Percentiles rank a stretch among this genome's conserved stretches.
These are phyloP conservation scores for Magnusiomyces fungicola DNA, from an alignment of 1,139 yeast genomes.

Conservation along the genomic window DNA sequence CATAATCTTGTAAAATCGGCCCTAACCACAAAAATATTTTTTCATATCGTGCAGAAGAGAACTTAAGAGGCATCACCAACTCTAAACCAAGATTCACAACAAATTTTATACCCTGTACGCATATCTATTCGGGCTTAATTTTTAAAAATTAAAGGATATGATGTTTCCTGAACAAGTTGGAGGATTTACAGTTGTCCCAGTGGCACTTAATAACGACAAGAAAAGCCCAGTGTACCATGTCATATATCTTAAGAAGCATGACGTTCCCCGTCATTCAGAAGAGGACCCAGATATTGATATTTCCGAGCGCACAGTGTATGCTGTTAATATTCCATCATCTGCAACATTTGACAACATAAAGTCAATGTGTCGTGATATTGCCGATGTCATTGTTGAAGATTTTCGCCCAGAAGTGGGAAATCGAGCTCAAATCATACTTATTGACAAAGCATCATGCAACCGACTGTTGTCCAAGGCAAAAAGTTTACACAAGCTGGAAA, in stretches of 20 bases:
- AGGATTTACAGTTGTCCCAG: slow-evolving; percentile 49
- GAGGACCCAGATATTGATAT: slow-evolving; percentile 31
- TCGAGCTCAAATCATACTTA: slow-evolving; percentile 60
- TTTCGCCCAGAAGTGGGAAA: slow-evolving; percentile 29
- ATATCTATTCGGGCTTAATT: too few relatives aligned
- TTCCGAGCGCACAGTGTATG: slow-evolving; percentile 52
- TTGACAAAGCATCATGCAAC: slow-evolving; percentile 66
- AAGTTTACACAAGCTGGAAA: slow-evolving; percentile 10
- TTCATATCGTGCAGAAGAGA: too few relatives aligned
- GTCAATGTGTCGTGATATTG: slow-evolving; percentile 49
- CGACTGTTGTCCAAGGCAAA: slow-evolving; percentile 59
- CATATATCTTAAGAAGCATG: slow-evolving; percentile 28
- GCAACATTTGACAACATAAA: slow-evolving; percentile 49
- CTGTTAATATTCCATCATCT: slow-evolving; percentile 69
- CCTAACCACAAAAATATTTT: too few relatives aligned
- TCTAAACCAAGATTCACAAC: too few relatives aligned
- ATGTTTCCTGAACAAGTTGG: slow-evolving; percentile 36
- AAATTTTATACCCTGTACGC: too few relatives aligned
- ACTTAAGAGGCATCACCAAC: too few relatives aligned
- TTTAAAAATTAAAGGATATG: not conserved
- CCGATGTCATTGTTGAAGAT: slow-evolving; percentile 53
- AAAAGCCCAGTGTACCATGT: slow-evolving; percentile 24
- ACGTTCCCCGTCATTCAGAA: slow-evolving; percentile 15
- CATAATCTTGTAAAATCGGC: too few relatives aligned
- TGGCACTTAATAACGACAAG: slow-evolving; percentile 33